Conservation (phyloP, 148 eudicot genomes). For the Mesembryanthemum crystallinum region DNA sequence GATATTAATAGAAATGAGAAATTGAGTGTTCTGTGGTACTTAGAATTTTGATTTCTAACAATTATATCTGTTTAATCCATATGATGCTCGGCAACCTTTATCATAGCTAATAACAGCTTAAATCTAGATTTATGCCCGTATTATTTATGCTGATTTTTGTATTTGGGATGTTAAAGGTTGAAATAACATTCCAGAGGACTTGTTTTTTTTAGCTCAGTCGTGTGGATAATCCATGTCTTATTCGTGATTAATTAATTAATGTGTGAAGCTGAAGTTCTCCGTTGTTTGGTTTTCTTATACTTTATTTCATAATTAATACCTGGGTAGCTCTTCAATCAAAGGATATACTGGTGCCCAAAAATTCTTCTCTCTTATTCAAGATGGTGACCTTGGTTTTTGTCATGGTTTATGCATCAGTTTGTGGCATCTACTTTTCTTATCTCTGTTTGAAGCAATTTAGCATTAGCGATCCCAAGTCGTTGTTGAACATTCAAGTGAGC, state of each 20-base stretch:
- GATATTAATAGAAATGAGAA: no score
- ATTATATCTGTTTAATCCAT: no score
- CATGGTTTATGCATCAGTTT: no score
- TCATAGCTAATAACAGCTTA: neutral
- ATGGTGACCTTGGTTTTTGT: conserved; percentile 50
- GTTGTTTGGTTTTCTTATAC: neutral
- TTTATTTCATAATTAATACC: conserved; percentile 18
- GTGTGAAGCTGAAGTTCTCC: neutral
- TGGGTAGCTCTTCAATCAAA: conserved; percentile 33
- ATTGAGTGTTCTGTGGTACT: no score
- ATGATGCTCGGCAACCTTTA: no score
- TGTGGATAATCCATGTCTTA: no score
- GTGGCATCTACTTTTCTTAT: conserved; percentile 63
- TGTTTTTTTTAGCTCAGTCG: no score
- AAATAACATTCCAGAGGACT: no score
- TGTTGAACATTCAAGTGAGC: conserved; percentile 39
- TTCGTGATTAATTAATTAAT: no score
- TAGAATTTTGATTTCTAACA: no score
- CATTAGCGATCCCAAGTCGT: conserved; percentile 22
- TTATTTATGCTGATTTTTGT: neutral
- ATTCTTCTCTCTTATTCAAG: conserved; percentile 50
- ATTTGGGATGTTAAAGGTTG: neutral
- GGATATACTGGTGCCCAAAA: conserved; percentile 58
- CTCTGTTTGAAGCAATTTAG: conserved; percentile 51
- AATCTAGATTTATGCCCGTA: neutral